phyloP scores from a whole-genome alignment of 108 stramenopile genomes.

The Cylindrotheca closterium region DNA sequence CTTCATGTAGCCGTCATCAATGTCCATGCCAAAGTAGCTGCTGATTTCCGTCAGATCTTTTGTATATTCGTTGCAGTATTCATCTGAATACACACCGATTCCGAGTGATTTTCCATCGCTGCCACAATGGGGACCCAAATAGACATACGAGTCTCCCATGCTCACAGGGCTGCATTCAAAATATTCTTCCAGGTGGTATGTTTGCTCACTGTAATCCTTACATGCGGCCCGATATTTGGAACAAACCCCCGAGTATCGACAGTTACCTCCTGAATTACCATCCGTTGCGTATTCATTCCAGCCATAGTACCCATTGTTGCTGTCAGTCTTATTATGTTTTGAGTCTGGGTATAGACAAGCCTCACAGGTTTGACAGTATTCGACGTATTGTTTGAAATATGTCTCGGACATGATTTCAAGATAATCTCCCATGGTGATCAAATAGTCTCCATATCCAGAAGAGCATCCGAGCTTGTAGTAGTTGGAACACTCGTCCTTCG shows the following conservation, averaged over 20 bases:
- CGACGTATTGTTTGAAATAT: slow-evolving; percentile 49
- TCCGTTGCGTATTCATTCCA: slow-evolving; percentile 2
- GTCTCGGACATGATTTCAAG: slow-evolving; percentile 67
- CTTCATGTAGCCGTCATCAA: slow-evolving; percentile 28
- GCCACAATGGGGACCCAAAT: slow-evolving; percentile 74
- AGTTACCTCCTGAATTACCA: slow-evolving; percentile 24
- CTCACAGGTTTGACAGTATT: slow-evolving; percentile 65
- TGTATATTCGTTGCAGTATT: slow-evolving; percentile 69
- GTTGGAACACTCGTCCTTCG: slow-evolving; percentile 52
- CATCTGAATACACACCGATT: slow-evolving; percentile 74
- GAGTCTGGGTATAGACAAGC: slow-evolving; percentile 32
- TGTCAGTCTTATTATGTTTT: slow-evolving; percentile 14
- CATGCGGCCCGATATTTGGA: slow-evolving; percentile 40
- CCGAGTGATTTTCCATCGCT: slow-evolving; percentile 70
- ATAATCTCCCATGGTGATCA: slow-evolving; percentile 69
- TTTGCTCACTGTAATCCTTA: slow-evolving; percentile 41
- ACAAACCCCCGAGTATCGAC: slow-evolving; percentile 39
- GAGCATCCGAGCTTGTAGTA: slow-evolving; percentile 66
- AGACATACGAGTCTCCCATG: slow-evolving; percentile 39
- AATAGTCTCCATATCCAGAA: slow-evolving; percentile 71
- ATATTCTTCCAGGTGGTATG: slow-evolving; percentile 27
- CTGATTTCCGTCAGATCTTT: slow-evolving; percentile 32
- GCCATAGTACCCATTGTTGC: slow-evolving; percentile 10
- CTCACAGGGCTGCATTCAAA: slow-evolving; percentile 45
- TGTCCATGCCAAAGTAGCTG: slow-evolving; percentile 28